Evolutionary conservation across 257 asterid species (phyloP), one percentile per base, ranked within the genome.

Genomic region (Eucommia ulmoides): DNA sequence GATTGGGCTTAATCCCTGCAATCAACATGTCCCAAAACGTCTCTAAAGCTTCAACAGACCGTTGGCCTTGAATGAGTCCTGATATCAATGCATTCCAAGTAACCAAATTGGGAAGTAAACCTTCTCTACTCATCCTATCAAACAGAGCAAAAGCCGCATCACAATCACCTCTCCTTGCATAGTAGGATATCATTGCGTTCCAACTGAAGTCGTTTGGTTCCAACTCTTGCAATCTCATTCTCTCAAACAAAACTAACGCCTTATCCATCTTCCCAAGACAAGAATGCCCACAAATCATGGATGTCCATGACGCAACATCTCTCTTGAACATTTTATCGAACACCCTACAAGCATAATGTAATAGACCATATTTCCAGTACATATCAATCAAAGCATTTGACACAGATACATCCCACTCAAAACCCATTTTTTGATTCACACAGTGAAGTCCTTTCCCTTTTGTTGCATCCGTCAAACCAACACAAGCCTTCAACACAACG

Each of bases 1-100:
- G 67, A 52, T 79, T 76, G 24, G 93, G 88, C 72, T 60, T 77
- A 29, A 71, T 57, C 35, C 74, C 71, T 2, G 65, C 65, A 56
- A 41, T 17, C 54, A 79, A 54, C 89, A 82, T 74, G 20, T 64
- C 56, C 19, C 12, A 58, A 23, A 79, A 67, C 59, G 68, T 46
- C 12, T 53, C 53, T 33, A 79, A 24, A 21, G 86, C 89, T 66
- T 71, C 73, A 22, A 9, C 20, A 23, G 60, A 62, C 62, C 68
- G 52, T 44, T 52, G 65, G 56, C 82, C 60, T 61, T 71, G 83
- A 41, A 70, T 74, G 22, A 74, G 70, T 19, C 81, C 93, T 1
- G 86, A 79, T 20, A 82, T 74, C 63, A 82, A 68, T 0, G 82
- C 82, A 65, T 76, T 82, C 80, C 84, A 82, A 3, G 83, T 71